Percentiles rank a stretch among this genome's conserved stretches.
These are phyloP conservation scores for Ceriops decandra DNA, from an alignment of 345 rosid genomes.

Conservation along the genomic window DNA sequence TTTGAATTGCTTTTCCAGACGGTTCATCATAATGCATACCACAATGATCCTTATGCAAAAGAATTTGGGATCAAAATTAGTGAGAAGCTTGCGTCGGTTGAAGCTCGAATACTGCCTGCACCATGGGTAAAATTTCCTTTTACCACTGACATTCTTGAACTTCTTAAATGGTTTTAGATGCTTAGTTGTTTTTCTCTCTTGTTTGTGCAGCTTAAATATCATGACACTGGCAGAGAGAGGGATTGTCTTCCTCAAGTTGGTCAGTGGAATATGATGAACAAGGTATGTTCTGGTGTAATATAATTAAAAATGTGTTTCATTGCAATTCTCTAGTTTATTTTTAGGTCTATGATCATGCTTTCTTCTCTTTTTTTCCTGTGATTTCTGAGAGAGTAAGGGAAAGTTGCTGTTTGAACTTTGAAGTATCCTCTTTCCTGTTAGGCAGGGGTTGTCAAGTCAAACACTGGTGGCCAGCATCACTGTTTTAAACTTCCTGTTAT, in stretches of 20 bases:
- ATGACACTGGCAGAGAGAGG: conserved; percentile 84
- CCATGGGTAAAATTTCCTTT: conserved; percentile 59
- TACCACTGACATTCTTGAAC: neutral
- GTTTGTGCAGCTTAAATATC: conserved; percentile 80
- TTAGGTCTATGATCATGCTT: no score
- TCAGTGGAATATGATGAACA: conserved; percentile 99
- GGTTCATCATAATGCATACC: conserved; percentile 68
- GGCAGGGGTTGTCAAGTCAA: no score
- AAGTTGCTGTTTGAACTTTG: no score
- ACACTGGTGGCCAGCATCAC: no score
- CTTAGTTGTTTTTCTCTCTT: neutral
- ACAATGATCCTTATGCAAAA: conserved; percentile 72
- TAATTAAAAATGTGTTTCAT: neutral
- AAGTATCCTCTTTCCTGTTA: no score
- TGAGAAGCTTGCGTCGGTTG: conserved; percentile 81
- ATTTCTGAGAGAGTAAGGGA: no score
- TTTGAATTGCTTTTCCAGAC: conserved; percentile 44
- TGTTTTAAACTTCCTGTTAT: no score
- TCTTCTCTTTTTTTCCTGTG: no score
- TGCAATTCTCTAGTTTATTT: no score
- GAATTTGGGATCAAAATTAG: conserved; percentile 97
- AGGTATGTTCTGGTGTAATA: conserved; percentile 39
- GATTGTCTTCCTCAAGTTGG: conserved; percentile 92
- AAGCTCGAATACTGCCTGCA: conserved; percentile 93
- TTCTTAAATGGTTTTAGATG: neutral